These are phyloP conservation scores for Triticum monococcum DNA, from an alignment of 176 grass and related monocot species.

Conservation along the genomic window DNA sequence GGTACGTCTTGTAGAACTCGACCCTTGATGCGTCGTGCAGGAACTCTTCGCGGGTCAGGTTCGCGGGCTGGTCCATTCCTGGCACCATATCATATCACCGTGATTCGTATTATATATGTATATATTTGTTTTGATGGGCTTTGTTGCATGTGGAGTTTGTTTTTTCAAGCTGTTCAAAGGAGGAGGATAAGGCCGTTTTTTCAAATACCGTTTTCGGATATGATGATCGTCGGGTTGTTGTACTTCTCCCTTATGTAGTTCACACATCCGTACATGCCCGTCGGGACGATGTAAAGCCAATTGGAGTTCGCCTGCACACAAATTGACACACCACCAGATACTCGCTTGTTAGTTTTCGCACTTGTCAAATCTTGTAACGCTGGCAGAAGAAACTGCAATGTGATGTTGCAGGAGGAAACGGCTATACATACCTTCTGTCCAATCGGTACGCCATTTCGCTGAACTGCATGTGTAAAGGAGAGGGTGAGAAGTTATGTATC, in stretches of 20 bases:
- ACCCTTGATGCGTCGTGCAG: slow-evolving; percentile 43
- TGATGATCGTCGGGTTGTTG: slow-evolving; percentile 62
- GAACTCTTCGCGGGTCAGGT: slow-evolving; percentile 39
- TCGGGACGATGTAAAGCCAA: slow-evolving; percentile 92
- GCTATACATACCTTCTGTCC: slow-evolving; percentile 53
- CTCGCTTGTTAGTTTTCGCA: neutral
- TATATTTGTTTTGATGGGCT: neutral
- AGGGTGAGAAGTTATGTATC: neutral
- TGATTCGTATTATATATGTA: neutral
- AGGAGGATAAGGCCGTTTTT: neutral
- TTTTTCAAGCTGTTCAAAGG: neutral
- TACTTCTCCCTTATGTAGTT: slow-evolving; percentile 83
- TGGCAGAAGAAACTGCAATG: slow-evolving; percentile 20
- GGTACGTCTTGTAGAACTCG: slow-evolving; percentile 64
- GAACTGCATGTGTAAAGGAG: slow-evolving; percentile 42
- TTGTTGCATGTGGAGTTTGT: neutral
- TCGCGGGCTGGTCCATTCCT: slow-evolving; percentile 75
- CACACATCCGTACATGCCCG: slow-evolving; percentile 75
- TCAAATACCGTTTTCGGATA: slow-evolving; percentile 79
- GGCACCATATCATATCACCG: neutral
- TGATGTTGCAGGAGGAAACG: slow-evolving; percentile 13
- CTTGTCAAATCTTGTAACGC: neutral
- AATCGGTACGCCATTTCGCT: slow-evolving; percentile 68
- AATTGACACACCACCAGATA: neutral
- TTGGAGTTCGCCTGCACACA: slow-evolving; percentile 58